Conservation (phyloP, 2,329 filamentous ascomycete genomes). For the Ophiostoma sp. region DNA sequence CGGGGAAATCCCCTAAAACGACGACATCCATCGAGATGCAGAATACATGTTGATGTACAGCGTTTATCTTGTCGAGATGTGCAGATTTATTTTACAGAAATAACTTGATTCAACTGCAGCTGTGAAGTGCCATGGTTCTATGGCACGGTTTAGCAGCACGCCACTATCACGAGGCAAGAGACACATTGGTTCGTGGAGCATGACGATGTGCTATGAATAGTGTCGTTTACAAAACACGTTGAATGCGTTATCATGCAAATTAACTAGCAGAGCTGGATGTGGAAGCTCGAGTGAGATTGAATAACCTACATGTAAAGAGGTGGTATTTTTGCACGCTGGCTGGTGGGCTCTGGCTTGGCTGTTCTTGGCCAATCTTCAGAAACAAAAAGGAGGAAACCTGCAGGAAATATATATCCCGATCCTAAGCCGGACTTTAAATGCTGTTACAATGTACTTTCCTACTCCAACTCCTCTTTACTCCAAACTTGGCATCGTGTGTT, state of each 20-base stretch:
- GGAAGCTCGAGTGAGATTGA: neutral
- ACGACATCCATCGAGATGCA: neutral
- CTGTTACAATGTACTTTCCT: neutral
- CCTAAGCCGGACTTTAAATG: neutral
- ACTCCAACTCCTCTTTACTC: neutral
- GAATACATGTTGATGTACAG: neutral
- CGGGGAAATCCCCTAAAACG: neutral
- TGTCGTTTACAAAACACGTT: too few species aligned
- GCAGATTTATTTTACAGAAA: too few species aligned
- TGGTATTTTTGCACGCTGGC: neutral
- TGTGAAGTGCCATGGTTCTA: too few species aligned
- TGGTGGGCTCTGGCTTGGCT: neutral
- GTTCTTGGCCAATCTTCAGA: neutral
- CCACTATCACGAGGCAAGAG: too few species aligned
- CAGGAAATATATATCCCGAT: neutral
- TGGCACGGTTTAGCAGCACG: too few species aligned
- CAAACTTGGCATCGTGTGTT: neutral
- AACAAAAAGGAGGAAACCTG: neutral
- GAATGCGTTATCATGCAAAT: too few species aligned
- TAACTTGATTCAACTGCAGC: too few species aligned
- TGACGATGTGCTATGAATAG: too few species aligned
- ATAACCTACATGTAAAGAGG: neutral
- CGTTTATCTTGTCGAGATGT: neutral
- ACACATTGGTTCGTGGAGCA: too few species aligned
- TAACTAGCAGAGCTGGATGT: too few species aligned